Evolutionary conservation across 176 grass and related monocot genomes (phyloP), one percentile per base, ranked within the genome.

Genomic region (Bolboschoenus planiculmis): DNA sequence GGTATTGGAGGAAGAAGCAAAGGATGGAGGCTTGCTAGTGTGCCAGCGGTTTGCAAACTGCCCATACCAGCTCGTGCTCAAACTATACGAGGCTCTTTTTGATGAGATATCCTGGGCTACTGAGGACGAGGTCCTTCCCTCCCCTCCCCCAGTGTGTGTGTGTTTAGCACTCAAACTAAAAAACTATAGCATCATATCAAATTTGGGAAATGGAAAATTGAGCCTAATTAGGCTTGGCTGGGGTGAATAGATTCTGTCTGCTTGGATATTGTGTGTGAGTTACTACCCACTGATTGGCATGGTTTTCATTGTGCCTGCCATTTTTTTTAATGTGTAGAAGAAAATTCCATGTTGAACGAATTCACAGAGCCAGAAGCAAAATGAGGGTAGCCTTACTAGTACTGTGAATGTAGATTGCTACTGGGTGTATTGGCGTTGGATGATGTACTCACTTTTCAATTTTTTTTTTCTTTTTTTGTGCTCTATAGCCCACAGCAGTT

Each of bases 71-170:
- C 62, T 98, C 9, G 90, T 98, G 51, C 90, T 93, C 67, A 93
- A 91, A 79, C 56, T 98, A 30, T 98, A 98, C 24, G 92, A 91
- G 6, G 82, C 92, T 0, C 86, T 98, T 10, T 98, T 98, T 75
- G 92, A 98, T 4, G 95, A 98, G 75, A 78, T 98, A 84, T 80
- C 88, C 11, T 98, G 95, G 95, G 95, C 95, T 15, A 98, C 90
- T 29, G 95, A 98, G 86, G 95, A 98, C 24, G 95, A 98, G 94
- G 94, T 97, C 40, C 42, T 10, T 14, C 24, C 4, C 13, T 6
- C 31, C 62, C 7, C 23, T 60, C 6, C 27, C 7, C 27, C 1
- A 8, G 21, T 59, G 56, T 26, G 56, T 59, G 18, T 60, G 57
- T 60, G 57, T 29, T 60, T 62, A 58, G 10, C 10, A 0, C 26